Base-by-base conservation (phyloP, 2,329 filamentous ascomycete genomes). In the Microsporum canis region DNA sequence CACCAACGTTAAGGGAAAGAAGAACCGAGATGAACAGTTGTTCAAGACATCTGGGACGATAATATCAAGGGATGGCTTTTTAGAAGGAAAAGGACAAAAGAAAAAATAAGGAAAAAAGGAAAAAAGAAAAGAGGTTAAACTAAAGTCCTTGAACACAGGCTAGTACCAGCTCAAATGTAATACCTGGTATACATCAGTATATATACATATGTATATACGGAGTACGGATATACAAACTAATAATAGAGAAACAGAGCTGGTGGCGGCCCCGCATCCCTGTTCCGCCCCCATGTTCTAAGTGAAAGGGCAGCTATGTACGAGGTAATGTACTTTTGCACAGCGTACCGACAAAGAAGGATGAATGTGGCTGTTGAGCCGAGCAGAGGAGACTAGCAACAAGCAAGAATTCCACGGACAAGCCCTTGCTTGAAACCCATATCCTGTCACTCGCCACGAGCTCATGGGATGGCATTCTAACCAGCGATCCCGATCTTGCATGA, bases 401-500 rank as follows among this genome's bases (percentile, higher is more conserved):
- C 1, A 53, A 31, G 29, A 34, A 14, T 33, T 34, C 4, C 3
- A 34, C 12, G 17, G 17, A 23, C 17, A 5, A 10, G 6, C 38
- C 12, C 38, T 41, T 41, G 38, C 14, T 23, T 7, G 43, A 27
- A 47, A 47, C 43, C 17, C 43, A 12, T 53, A 34, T 29, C 29
- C 12, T 33, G 3, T 29, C 5, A 29, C 29, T 17, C 12, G 14
- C 49, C 31, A n/a, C 10, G 49, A 34, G 49, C 49, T 23, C 14
- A 33, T 27, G 47, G 27, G 6, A 2, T 53, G 29, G 29, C 27
- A 53, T 53, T 12, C 14, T 53, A 34, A 3, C 49, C 31, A 31
- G 29, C 27, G 49, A 53, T 53, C 49, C 34, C 49, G 49, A 53
- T 53, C 49, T 34, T 53, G 49, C 49, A 53, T 53, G 49, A 53